Evolutionary conservation across 495 filamentous ascomycete genomes (phyloP).

Genomic region (Penicillium nucicola): DNA sequence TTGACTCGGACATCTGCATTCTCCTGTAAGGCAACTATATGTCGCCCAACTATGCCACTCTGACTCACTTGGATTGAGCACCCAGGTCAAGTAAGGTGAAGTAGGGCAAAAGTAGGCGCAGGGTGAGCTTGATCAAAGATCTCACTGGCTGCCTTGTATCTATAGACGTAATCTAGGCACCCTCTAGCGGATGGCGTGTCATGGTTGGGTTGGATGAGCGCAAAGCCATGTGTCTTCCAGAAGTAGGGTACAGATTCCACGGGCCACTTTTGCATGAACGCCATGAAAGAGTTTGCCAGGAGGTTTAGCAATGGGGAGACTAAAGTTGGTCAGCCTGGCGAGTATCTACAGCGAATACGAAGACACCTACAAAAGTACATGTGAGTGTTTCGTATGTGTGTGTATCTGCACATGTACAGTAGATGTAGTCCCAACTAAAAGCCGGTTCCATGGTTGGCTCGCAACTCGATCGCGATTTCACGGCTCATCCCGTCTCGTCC

Average conservation of each 20-base stretch:
- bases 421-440: too few species aligned
- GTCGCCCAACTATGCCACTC: not conserved
- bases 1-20: constrained; percentile 21
- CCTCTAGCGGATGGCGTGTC: constrained; percentile 18
- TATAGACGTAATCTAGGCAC: constrained; percentile 5
- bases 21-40: not conserved
- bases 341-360: not conserved
- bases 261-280: constrained; percentile 24
- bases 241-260: constrained; percentile 15
- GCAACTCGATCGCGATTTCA: constrained; percentile 12
- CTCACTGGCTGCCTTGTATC: constrained; percentile 6
- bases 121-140: not conserved
- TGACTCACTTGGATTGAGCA: not conserved
- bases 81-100: not conserved
- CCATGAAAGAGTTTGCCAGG: constrained; percentile 8
- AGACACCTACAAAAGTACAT: not conserved
- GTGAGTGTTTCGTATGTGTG: not conserved
- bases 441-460: constrained; percentile 24
- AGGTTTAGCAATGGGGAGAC: too few species aligned
- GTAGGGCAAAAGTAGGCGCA: not conserved
- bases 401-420: too few species aligned
- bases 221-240: constrained; percentile 27
- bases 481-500: constrained; percentile 29
- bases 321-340: too few species aligned
- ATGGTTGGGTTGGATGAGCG: constrained; percentile 18